These are phyloP conservation scores for Edaphochlamys debaryana DNA, from an alignment of 139 green algal species.

Conservation along the genomic window DNA sequence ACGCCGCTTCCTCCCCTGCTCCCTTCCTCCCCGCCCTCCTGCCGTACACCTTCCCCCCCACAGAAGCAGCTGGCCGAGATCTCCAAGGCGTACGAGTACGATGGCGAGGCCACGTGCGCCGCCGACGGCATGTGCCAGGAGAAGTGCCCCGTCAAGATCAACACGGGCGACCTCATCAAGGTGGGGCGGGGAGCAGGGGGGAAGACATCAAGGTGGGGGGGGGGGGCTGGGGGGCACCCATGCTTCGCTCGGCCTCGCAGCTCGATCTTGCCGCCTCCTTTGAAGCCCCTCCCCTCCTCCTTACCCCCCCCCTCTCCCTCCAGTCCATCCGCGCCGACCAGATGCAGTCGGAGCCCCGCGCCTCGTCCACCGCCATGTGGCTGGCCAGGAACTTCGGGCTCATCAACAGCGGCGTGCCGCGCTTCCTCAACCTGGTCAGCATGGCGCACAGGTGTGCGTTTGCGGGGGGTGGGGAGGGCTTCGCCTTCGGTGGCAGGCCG, in stretches of 20 bases:
- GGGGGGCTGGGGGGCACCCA: too few species aligned
- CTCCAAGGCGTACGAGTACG: conserved; percentile 56
- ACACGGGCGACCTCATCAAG: conserved; percentile 97
- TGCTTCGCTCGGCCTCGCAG: too few species aligned
- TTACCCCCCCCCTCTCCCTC: neutral
- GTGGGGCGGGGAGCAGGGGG: too few species aligned
- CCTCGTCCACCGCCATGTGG: conserved; percentile 39
- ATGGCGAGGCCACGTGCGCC: conserved; percentile 92
- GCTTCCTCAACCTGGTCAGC: conserved; percentile 84
- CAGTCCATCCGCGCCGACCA: conserved; percentile 68
- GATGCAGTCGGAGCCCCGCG: conserved; percentile 51
- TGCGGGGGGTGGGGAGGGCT: conserved; percentile 59
- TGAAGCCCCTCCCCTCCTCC: neutral
- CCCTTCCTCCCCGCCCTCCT: neutral
- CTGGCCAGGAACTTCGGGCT: conserved; percentile 87
- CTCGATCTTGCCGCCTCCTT: too few species aligned
- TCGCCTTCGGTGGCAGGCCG: too few species aligned
- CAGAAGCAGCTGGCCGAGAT: too few species aligned
- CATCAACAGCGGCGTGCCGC: conserved; percentile 74
- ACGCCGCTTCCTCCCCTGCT: too few species aligned
- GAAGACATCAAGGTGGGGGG: too few species aligned
- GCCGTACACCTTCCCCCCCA: conserved; percentile 4
- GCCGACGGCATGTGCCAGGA: conserved; percentile 98
- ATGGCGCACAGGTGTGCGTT: conserved; percentile 73
- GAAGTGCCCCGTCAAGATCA: conserved; percentile 99